phyloP scores from a whole-genome alignment of 2,329 filamentous ascomycete genomes.

The Colletotrichum sp. region DNA sequence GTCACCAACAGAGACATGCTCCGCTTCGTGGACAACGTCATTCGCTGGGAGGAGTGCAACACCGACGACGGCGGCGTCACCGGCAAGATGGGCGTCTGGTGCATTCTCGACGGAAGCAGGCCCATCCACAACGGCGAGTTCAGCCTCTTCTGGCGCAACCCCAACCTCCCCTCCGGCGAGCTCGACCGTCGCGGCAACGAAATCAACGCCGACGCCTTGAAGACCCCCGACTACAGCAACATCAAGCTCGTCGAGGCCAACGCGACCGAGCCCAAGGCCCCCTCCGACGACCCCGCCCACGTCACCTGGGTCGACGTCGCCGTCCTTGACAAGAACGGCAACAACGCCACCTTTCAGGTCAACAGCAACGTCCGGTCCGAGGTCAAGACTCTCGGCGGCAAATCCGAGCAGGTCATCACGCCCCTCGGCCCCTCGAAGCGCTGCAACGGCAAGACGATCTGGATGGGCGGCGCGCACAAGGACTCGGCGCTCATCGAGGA shows the following conservation, averaged over 20 bases:
- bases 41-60: neutral
- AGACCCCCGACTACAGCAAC: neutral
- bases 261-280: neutral
- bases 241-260: neutral
- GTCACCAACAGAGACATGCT: constrained; percentile 8
- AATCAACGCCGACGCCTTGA: neutral
- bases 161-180: neutral
- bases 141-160: constrained; percentile 8
- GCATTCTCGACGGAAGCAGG: neutral
- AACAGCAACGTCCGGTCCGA: neutral
- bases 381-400: neutral
- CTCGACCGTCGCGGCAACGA: neutral
- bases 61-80: neutral
- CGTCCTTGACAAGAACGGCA: neutral
- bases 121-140: neutral
- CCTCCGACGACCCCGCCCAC: neutral
- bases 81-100: constrained; percentile 2
- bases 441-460: neutral
- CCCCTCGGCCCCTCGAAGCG: constrained; percentile 5
- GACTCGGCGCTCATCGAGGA: constrained; percentile 3
- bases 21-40: neutral
- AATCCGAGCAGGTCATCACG: neutral
- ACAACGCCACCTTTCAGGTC: neutral
- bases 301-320: neutral
- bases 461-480: neutral